Evolutionary conservation across 2,329 filamentous ascomycete genomes (phyloP), one percentile per base, ranked within the genome.

Genomic region (Aspergillus awamori): DNA sequence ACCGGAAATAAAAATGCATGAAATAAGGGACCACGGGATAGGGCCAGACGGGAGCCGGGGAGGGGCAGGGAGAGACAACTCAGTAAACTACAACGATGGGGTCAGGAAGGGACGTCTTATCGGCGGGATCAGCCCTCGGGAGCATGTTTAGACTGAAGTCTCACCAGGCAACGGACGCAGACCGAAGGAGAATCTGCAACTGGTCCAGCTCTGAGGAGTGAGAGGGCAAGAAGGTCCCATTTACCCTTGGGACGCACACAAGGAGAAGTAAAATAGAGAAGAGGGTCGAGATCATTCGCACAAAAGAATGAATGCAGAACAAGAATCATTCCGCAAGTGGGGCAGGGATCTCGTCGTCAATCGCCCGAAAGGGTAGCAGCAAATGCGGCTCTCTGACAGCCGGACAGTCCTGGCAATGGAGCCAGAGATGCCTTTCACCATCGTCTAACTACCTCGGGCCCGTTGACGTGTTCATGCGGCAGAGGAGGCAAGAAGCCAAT

Each of bases 401-500:
- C 49, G 49, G 59, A 58, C 51, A 45, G 57, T 54, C 41, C 43
- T 51, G 61, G 60, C 53, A 47, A 52, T 55, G 63, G 63, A 61
- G 55, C 39, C 58, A 54, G 58, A 55, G 58, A 55, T 43, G 36
- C 36, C 36, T 47, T 43, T 57, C 41, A 26, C 49, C 51, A 53
- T 56, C 53, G 53, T 63, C 58, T 60, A 63, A 56, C 61, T 63
- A 58, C 55, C 62, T 63, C 59, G 66, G 60, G 58, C 51, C 57
- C 49, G 66, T 72, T 70, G 70, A 72, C 70, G 70, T 72, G 70
- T 68, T 65, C 67, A 63, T 70, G 64, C 66, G 63, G 65, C 60
- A 59, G 55, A 51, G 55, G 55, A 58, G 39, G 10, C 36, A 49
- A 47, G 45, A 64, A 38, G 39, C 68, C 67, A 69, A 69, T 71